Evolutionary conservation across 495 filamentous ascomycete species (phyloP).

Genomic region (Talaromyces stipitatus): DNA sequence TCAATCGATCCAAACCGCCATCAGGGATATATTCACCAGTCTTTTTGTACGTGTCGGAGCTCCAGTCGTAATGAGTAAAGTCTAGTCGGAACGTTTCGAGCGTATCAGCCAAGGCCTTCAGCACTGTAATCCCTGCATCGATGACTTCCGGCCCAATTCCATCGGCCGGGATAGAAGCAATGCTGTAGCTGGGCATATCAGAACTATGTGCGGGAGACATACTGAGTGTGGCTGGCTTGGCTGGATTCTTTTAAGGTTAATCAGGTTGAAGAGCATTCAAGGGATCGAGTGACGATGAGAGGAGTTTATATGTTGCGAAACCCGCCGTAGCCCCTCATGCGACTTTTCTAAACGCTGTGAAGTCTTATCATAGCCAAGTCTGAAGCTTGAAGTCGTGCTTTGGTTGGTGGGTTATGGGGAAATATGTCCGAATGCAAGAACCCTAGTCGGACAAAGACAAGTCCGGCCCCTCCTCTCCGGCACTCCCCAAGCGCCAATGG

Average conservation of each 20-base stretch:
- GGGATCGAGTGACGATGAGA: neutral
- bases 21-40: conserved; percentile 48
- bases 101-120: conserved; percentile 34
- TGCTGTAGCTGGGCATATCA: conserved; percentile 24
- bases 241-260: no score
- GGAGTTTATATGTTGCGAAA: neutral
- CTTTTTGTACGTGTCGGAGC: conserved; percentile 44
- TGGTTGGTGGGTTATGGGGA: neutral
- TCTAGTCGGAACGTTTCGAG: conserved; percentile 40
- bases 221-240: neutral
- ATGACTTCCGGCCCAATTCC: conserved; percentile 51
- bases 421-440: neutral
- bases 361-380: no score
- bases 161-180: conserved; percentile 46
- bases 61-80: conserved; percentile 46
- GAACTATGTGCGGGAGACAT: neutral
- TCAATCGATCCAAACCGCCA: conserved; percentile 41
- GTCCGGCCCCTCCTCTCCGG: neutral
- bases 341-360: no score
- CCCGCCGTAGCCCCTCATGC: neutral
- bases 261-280: neutral
- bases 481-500: neutral
- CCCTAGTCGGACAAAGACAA: neutral
- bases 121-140: conserved; percentile 36
- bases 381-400: neutral